Conservation (phyloP, 2,329 filamentous ascomycete species). For the Pleomassaria siparia region DNA sequence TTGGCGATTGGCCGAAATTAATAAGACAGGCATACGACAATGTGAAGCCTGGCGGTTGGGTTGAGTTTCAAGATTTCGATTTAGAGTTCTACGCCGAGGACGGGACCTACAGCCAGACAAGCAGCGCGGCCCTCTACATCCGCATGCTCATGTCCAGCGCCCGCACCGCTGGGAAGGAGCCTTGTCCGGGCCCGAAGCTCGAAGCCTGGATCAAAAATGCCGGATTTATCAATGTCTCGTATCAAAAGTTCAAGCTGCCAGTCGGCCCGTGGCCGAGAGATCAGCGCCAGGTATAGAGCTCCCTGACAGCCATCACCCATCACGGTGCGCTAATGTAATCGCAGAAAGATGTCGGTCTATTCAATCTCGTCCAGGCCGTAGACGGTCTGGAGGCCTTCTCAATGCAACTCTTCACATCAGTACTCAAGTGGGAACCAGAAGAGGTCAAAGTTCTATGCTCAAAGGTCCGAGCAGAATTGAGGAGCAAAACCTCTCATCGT, state of each 20-base stretch:
- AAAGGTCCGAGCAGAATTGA: constrained; percentile 30
- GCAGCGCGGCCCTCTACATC: constrained; percentile 14
- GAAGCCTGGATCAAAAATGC: constrained; percentile 37
- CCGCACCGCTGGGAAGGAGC: constrained; percentile 13
- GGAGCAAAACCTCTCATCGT: constrained; percentile 25
- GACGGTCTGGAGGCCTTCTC: constrained; percentile 48
- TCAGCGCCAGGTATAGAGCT: constrained; percentile 8
- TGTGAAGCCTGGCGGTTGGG: constrained; percentile 50
- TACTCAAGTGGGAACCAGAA: constrained; percentile 45
- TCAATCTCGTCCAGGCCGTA: constrained; percentile 45
- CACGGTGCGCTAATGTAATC: constrained; percentile 18
- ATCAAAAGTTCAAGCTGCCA: constrained; percentile 27
- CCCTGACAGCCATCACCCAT: neutral
- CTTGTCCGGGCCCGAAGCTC: constrained; percentile 33
- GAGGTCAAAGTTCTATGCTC: constrained; percentile 47
- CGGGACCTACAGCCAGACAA: constrained; percentile 29
- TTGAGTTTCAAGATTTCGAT: constrained; percentile 53
- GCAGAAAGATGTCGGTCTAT: constrained; percentile 21
- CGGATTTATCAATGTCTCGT: constrained; percentile 35
- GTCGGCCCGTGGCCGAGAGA: constrained; percentile 21
- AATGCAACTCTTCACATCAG: constrained; percentile 43
- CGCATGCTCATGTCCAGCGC: constrained; percentile 13
- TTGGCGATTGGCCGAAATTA: constrained; percentile 57
- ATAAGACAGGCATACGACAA: constrained; percentile 52
- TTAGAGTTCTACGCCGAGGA: constrained; percentile 44